These are phyloP conservation scores for Trametes polyzona DNA, from an alignment of 1,284 basidiomycete genomes.

Conservation along the genomic window DNA sequence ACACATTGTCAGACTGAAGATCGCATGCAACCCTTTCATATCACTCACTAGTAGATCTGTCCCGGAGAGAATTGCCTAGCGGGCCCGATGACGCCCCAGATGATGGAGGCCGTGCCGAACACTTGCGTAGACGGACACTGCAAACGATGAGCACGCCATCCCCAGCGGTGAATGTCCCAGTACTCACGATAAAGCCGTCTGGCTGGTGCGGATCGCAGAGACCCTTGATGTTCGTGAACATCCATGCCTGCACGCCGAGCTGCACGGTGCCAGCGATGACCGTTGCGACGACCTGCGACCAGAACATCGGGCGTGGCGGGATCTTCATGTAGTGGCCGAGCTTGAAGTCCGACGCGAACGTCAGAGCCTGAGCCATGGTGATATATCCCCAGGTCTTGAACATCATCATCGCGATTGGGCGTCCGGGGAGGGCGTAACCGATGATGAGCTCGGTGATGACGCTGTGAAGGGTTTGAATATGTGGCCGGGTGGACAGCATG, in stretches of 20 bases:
- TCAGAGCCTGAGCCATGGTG: conserved; percentile 51
- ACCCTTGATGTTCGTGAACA: conserved; percentile 53
- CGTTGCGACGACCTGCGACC: conserved; percentile 51
- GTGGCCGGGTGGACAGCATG: conserved; percentile 17
- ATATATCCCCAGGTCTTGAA: conserved; percentile 62
- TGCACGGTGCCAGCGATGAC: conserved; percentile 51
- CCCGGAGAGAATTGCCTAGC: conserved; percentile 48
- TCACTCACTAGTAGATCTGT: conserved; percentile 39
- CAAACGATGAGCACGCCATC: background rate
- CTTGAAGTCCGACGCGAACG: conserved; percentile 56
- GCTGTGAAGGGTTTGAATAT: conserved; percentile 14
- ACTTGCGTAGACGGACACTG: conserved; percentile 44
- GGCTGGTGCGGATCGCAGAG: conserved; percentile 46
- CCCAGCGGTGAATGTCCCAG: background rate
- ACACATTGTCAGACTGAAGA: background rate
- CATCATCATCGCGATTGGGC: conserved; percentile 64
- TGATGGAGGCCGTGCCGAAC: conserved; percentile 49
- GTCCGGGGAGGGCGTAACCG: conserved; percentile 55
- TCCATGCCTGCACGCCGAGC: conserved; percentile 53
- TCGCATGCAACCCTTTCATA: background rate
- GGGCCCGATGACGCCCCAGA: conserved; percentile 56
- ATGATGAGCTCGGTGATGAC: conserved; percentile 57
- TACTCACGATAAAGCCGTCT: conserved; percentile 41
- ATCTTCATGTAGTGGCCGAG: conserved; percentile 60
- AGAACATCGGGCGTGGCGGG: conserved; percentile 54